Evolutionary conservation across 768 basidiomycete species (phyloP).

Genomic region (Lactifluus rugatus): DNA sequence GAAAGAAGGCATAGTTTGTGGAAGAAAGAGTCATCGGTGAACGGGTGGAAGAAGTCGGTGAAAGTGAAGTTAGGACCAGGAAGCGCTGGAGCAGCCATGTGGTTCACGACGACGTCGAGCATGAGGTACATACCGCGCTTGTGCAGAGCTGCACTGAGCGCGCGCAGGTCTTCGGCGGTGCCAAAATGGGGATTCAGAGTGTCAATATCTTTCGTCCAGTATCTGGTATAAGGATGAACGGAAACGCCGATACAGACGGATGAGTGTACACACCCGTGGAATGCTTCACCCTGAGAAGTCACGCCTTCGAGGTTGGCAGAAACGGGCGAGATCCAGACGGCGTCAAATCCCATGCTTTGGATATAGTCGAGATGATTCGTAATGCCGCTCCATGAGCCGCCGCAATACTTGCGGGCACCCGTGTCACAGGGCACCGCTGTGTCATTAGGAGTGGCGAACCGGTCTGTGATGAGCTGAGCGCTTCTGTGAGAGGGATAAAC

Average conservation of each 20-base stretch:
- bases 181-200: slow-evolving; percentile 47
- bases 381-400: slow-evolving; percentile 47
- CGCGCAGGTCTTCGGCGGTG: slow-evolving; percentile 39
- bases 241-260: not conserved
- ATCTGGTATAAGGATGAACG: slow-evolving; percentile 23
- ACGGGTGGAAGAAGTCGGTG: slow-evolving; percentile 25
- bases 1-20: slow-evolving; percentile 34
- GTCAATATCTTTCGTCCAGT: slow-evolving; percentile 43
- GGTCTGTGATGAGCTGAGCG: slow-evolving; percentile 41
- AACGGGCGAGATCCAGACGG: slow-evolving; percentile 49
- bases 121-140: slow-evolving; percentile 48
- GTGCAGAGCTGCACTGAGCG: slow-evolving; percentile 39
- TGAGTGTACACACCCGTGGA: slow-evolving; percentile 36
- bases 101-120: slow-evolving; percentile 56
- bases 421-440: slow-evolving; percentile 37
- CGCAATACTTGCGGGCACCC: slow-evolving; percentile 41
- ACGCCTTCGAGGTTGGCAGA: slow-evolving; percentile 40
- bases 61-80: slow-evolving; percentile 21
- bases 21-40: slow-evolving; percentile 30
- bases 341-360: slow-evolving; percentile 52
- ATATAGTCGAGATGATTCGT: slow-evolving; percentile 52
- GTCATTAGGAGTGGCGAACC: slow-evolving; percentile 44
- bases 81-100: slow-evolving; percentile 35
- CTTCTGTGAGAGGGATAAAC: not conserved
- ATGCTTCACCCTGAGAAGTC: slow-evolving; percentile 44